Conservation (phyloP, 78 protist species). For the Dictyostelium purpureum region DNA sequence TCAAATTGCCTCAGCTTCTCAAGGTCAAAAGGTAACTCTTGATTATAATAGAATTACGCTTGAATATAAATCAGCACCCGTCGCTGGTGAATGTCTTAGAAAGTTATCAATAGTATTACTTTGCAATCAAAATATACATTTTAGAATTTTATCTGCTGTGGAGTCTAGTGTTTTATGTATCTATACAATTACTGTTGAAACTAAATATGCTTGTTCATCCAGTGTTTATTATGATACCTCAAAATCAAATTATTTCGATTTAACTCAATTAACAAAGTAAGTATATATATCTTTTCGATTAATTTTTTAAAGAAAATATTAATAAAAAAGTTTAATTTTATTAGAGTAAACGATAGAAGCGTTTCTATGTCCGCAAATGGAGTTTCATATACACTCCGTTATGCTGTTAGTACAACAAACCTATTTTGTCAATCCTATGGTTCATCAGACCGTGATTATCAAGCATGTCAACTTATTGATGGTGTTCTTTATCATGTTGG, state of each 20-base stretch:
- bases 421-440: no score
- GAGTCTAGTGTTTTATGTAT: not conserved
- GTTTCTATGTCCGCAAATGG: no score
- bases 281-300: no score
- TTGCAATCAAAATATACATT: not conserved
- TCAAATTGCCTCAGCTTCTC: not conserved
- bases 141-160: not conserved
- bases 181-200: not conserved
- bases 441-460: no score
- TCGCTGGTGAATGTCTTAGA: not conserved
- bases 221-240: not conserved
- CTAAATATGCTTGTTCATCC: not conserved
- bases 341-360: no score
- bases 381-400: no score
- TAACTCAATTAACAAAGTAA: no score
- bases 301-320: no score
- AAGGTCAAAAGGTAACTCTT: not conserved
- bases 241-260: no score
- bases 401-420: no score
- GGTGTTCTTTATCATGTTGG: not conserved
- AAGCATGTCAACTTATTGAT: not conserved
- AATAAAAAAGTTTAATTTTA: no score
- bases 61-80: not conserved
- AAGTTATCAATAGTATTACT: not conserved
- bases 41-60: not conserved